phyloP scores from a whole-genome alignment of 2,329 filamentous ascomycete species.

The Hymenotorrendiella dingleyae region DNA sequence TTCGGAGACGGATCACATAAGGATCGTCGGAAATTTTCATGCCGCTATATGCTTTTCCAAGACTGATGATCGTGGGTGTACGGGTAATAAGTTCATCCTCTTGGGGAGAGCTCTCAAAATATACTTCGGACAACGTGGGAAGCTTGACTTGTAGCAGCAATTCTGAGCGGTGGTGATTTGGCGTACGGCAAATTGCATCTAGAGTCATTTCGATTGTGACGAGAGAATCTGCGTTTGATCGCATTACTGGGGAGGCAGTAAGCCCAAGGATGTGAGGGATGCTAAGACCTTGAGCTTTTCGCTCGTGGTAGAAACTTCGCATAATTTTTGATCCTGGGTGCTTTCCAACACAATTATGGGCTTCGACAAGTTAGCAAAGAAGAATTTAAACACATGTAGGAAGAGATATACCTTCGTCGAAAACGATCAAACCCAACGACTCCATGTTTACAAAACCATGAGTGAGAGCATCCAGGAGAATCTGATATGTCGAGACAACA shows the following conservation, averaged over 20 bases:
- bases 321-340: constrained; percentile 29
- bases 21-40: constrained; percentile 59
- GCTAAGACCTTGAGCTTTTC: constrained; percentile 8
- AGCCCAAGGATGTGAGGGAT: constrained; percentile 30
- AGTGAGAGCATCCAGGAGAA: constrained; percentile 52
- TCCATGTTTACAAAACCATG: constrained; percentile 56
- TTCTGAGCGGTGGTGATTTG: constrained; percentile 48
- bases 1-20: constrained; percentile 43
- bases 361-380: constrained; percentile 12
- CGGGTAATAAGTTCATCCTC: constrained; percentile 1
- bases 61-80: constrained; percentile 17
- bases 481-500: constrained; percentile 56
- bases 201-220: constrained; percentile 45
- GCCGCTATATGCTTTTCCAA: constrained; percentile 14
- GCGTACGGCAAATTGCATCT: constrained; percentile 49
- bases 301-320: constrained; percentile 26
- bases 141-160: constrained; percentile 27
- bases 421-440: constrained; percentile 51
- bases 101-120: constrained; percentile 7
- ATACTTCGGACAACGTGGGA: constrained; percentile 20
- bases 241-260: constrained; percentile 30
- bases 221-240: constrained; percentile 22
- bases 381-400: background rate
- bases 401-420: constrained; percentile 53
- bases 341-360: constrained; percentile 29